Evolutionary conservation across 345 rosid species (phyloP), one percentile per base, ranked within the genome.

Genomic region (Bruguiera gymnorhiza): DNA sequence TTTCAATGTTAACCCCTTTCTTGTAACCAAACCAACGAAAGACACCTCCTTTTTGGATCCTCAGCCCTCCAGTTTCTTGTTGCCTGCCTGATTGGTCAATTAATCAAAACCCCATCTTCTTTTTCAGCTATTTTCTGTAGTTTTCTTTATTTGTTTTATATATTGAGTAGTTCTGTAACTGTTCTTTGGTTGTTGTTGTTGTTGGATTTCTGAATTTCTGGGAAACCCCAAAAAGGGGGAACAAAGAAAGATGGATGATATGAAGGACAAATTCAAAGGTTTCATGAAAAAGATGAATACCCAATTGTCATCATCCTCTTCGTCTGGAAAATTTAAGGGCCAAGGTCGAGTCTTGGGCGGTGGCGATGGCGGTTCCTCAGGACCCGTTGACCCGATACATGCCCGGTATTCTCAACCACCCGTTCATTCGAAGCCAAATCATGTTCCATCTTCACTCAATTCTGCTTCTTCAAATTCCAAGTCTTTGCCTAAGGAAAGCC

Each of bases 181-280:
- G 21, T 9, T 26, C 24, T 23, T 7, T 31, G 32, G 9, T 7
- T n/a, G 2, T 29, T 39, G 70, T 24, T 72, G 24, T 57, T 54
- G 24, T 21, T n/a, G 30, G 9, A 8, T 55, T 23, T 55, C 27
- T 55, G 60, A 13, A 43, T 43, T 13, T 43, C 16, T 15, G 50
- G 16, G 24, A 4, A 30, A 6, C n/a, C 31, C 23, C 24, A 2
- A 3, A 23, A 21, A 16, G 10, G 20, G 13, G 16, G 50, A 3
- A 24, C 15, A 26, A 53, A 30, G 19, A 31, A 76, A 63, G 73
- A 94, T 94, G 98, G 95, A 70, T 63, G 98, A 91, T 21, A 76
- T 94, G 85, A 94, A 88, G 74, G 98, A 81, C 67, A 89, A 94
- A 74, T 79, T 92, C 74, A 91, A 87, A 63, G 98, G 97, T 6